Percentiles rank a stretch among this genome's conserved stretches.
phyloP scores from a whole-genome alignment of 768 basidiomycete species.

The Sporobolomyces roseus region DNA sequence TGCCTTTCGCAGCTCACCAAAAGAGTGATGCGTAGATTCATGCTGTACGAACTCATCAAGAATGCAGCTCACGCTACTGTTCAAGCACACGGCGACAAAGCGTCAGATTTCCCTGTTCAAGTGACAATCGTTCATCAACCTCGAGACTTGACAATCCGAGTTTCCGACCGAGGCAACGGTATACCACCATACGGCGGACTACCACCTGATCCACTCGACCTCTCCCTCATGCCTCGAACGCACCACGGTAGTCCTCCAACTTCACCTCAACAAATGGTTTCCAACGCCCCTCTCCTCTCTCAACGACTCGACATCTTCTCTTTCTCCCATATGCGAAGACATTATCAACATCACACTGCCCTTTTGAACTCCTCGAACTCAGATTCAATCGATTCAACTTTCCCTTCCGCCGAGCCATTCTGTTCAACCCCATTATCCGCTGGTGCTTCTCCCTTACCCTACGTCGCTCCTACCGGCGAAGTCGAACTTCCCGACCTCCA shows the following conservation, averaged over 20 bases:
- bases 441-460: not conserved
- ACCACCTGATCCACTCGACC: slow-evolving; percentile 45
- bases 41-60: slow-evolving; percentile 82
- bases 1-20: too few species aligned
- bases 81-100: slow-evolving; percentile 51
- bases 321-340: slow-evolving; percentile 69
- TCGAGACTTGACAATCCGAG: slow-evolving; percentile 70
- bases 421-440: not conserved
- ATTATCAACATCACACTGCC: slow-evolving; percentile 33
- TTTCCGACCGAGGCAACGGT: slow-evolving; percentile 71
- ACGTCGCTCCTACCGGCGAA: slow-evolving; percentile 53
- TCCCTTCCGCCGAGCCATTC: not conserved
- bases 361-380: not conserved
- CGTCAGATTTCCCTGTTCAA: slow-evolving; percentile 57
- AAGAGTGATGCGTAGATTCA: slow-evolving; percentile 54
- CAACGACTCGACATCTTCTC: slow-evolving; percentile 68
- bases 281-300: slow-evolving; percentile 26
- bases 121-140: slow-evolving; percentile 72
- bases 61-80: slow-evolving; percentile 52
- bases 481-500: not conserved
- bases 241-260: not conserved
- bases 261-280: slow-evolving; percentile 11
- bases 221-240: slow-evolving; percentile 13
- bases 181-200: slow-evolving; percentile 66
- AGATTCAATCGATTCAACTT: not conserved